Percentiles rank a stretch among this genome's conserved stretches.
phyloP scores from a whole-genome alignment of 2,329 filamentous ascomycete species.

The Phyllosticta capitalensis region DNA sequence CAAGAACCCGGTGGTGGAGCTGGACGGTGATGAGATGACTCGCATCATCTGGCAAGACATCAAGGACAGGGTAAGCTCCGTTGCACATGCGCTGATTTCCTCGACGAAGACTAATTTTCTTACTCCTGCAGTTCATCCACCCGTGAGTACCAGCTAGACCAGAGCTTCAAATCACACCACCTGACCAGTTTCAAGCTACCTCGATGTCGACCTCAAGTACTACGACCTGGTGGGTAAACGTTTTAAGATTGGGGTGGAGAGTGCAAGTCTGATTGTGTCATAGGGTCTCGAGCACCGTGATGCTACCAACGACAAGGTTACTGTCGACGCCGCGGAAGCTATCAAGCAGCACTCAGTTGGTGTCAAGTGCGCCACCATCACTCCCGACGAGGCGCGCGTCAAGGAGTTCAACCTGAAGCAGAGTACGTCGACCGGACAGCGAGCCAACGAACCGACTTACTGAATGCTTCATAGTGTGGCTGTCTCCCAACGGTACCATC shows the following conservation, averaged over 20 bases:
- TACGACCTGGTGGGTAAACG: constrained; percentile 58
- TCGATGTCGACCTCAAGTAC: constrained; percentile 97
- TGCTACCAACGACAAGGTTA: constrained; percentile 93
- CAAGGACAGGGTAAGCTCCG: constrained; percentile 67
- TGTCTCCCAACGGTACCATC: constrained; percentile 89
- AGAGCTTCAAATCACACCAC: neutral
- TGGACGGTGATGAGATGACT: constrained; percentile 94
- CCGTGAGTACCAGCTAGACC: constrained; percentile 39
- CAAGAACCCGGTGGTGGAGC: constrained; percentile 96
- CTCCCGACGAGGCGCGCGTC: constrained; percentile 90
- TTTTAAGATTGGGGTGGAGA: neutral
- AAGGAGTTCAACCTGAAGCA: constrained; percentile 99
- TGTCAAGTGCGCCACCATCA: constrained; percentile 99
- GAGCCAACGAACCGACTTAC: neutral
- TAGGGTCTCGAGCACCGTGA: constrained; percentile 85
- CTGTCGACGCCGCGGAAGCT: constrained; percentile 85
- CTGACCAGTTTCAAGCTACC: constrained; percentile 45
- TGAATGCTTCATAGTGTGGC: constrained; percentile 61
- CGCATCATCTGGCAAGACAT: constrained; percentile 98
- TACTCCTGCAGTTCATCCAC: constrained; percentile 60
- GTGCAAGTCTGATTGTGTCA: constrained; percentile 10
- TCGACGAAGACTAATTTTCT: neutral
- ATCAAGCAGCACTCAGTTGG: constrained; percentile 99
- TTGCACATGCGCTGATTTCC: neutral
- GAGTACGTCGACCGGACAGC: constrained; percentile 48